These are phyloP conservation scores for Sclerotinia minor DNA, from an alignment of 2,329 filamentous ascomycete species.

Conservation along the genomic window DNA sequence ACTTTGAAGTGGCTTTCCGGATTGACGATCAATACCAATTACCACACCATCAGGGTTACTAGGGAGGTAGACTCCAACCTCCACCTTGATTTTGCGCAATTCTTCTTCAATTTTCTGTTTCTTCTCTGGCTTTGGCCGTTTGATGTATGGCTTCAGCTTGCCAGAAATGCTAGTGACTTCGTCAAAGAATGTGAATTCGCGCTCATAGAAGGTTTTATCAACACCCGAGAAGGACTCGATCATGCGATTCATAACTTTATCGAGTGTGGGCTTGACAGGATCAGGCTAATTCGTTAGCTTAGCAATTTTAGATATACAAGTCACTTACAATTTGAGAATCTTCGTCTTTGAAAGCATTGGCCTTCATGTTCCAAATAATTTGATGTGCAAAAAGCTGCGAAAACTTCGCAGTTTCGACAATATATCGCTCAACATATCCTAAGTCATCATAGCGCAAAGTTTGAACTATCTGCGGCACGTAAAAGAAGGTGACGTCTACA, in stretches of 20 bases:
- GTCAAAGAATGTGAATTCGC: constrained; percentile 97
- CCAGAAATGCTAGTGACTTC: constrained; percentile 95
- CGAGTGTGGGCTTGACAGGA: constrained; percentile 87
- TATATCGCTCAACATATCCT: constrained; percentile 94
- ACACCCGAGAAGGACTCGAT: constrained; percentile 75
- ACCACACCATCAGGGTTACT: constrained; percentile 97
- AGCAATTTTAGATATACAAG: background rate
- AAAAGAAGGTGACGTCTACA: constrained; percentile 98
- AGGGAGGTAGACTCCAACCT: constrained; percentile 94
- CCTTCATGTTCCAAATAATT: constrained; percentile 99
- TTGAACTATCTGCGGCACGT: constrained; percentile 97
- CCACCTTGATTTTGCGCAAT: constrained; percentile 92
- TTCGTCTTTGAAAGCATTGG: constrained; percentile 97
- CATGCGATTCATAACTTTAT: constrained; percentile 83
- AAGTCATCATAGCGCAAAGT: constrained; percentile 87
- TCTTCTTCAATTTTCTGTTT: constrained; percentile 99
- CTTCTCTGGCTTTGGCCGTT: constrained; percentile 90
- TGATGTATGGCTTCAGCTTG: constrained; percentile 91
- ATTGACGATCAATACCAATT: constrained; percentile 96
- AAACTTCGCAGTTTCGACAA: constrained; percentile 93
- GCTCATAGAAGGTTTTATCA: constrained; percentile 85
- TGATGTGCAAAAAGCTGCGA: constrained; percentile 99
- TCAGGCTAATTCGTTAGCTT: constrained; percentile 62
- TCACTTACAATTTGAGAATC: constrained; percentile 74
- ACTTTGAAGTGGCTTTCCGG: constrained; percentile 93